A percentile compares a stretch with the other conserved stretches of the same genome.
phyloP scores from a whole-genome alignment of 306 rosid species.

The Cicer arietinum region DNA sequence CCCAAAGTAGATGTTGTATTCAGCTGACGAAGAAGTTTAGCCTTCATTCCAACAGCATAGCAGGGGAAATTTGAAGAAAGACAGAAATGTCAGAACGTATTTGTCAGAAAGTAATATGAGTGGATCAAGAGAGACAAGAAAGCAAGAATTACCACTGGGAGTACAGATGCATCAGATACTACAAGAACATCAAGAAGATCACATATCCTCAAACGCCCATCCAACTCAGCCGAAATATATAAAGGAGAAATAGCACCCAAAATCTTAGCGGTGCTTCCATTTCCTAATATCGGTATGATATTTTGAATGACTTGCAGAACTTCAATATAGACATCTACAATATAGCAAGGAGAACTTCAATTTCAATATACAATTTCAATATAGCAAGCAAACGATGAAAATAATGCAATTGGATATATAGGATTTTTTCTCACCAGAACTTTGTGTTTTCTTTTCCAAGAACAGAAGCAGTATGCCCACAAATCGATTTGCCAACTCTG shows the following conservation, averaged over 20 bases:
- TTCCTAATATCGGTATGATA: conserved; percentile 65
- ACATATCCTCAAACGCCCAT: conserved; percentile 72
- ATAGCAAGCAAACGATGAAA: conserved; percentile 21
- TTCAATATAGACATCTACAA: conserved; percentile 71
- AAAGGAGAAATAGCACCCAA: conserved; percentile 68
- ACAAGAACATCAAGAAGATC: conserved; percentile 77
- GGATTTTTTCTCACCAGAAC: conserved; percentile 59
- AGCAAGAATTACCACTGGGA: conserved; percentile 60
- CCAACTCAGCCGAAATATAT: conserved; percentile 67
- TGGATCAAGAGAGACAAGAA: conserved; percentile 35
- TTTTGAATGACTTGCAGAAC: conserved; percentile 65
- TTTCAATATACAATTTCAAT: conserved; percentile 28
- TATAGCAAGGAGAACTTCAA: conserved; percentile 39
- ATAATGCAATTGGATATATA: conserved; percentile 24
- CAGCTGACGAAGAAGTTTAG: conserved; percentile 69
- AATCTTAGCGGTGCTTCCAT: conserved; percentile 60
- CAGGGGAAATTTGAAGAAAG: conserved; percentile 21
- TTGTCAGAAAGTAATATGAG: conserved; percentile 30
- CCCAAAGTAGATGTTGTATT: conserved; percentile 81
- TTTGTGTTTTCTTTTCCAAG: conserved; percentile 58
- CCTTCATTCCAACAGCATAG: conserved; percentile 60
- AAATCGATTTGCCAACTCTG: conserved; percentile 64
- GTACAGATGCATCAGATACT: conserved; percentile 64
- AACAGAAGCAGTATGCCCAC: conserved; percentile 72
- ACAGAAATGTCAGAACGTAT: conserved; percentile 10